Percentiles rank a stretch among this genome's conserved stretches.
Conservation (phyloP, 75 land plant genomes). For the Pseudotsuga menziesii region DNA sequence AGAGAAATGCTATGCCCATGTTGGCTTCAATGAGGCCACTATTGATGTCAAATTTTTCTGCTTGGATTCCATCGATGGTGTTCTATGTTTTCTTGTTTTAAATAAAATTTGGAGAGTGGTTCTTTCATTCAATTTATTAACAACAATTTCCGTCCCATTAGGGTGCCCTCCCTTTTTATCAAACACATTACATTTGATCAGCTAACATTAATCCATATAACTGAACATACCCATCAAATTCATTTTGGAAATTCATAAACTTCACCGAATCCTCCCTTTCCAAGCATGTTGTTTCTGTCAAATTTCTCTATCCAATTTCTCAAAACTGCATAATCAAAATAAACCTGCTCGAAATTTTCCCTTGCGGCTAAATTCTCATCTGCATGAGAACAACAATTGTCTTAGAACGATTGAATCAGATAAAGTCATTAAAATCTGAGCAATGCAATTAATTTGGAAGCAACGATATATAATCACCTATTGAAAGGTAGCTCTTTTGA, state of each 20-base stretch:
- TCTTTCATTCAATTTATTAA: slow-evolving; percentile 7
- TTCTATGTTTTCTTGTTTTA: no score
- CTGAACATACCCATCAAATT: not conserved
- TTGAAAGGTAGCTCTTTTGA: not conserved
- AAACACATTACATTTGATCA: not conserved
- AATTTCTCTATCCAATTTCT: not conserved
- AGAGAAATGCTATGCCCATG: no score
- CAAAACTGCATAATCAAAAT: not conserved
- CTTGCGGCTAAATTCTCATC: not conserved
- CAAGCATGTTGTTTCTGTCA: not conserved
- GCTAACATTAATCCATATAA: not conserved
- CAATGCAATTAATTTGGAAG: no score
- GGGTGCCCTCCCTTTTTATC: not conserved
- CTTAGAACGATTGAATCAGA: not conserved
- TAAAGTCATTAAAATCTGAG: no score
- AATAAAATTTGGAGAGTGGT: no score
- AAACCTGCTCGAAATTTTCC: not conserved
- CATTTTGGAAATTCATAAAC: not conserved
- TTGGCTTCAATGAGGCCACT: no score
- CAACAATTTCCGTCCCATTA: not conserved
- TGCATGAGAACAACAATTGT: not conserved
- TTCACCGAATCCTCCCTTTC: not conserved
- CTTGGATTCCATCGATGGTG: no score
- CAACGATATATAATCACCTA: no score
- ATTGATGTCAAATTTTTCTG: no score